Evolutionary conservation across 2,329 filamentous ascomycete species (phyloP), one percentile per base, ranked within the genome.

Genomic region (Phialocephala sp.): DNA sequence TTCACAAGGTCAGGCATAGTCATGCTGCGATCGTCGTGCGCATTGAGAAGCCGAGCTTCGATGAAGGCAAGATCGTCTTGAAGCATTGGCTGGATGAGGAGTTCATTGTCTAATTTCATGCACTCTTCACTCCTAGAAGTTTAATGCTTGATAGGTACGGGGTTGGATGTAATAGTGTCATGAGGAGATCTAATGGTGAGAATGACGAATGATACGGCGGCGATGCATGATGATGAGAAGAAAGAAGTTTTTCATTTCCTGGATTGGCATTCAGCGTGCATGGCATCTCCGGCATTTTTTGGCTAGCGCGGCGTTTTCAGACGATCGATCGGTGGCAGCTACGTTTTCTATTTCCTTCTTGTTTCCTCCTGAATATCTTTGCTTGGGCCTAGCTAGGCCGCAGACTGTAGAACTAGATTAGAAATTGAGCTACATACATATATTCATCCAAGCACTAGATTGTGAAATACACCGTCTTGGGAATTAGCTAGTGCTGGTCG

Each of bases 1-100:
- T 95, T 45, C 90, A 91, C 69, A 91, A 93, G 6, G 84, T 88
- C 62, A 80, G 83, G n/a, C 92, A 97, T 76, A 92, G 87, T 66
- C 94, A 98, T 77, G 94, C 94, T 0, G 94, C 94, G 2, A 97
- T 98, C 57, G 92, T 98, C 69, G 89, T 96, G 41, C 86, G 94
- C 43, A 86, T 83, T 65, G 86, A 90, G 45, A 89, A 87, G 75
- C 80, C 84, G 60, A 80, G 78, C 0, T 96, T 93, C 72, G 82
- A 85, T 1, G 94, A 98, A 78, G 94, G 94, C 0, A 87, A 85
- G 74, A 76, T 91, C 14, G 92, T 97, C 39, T 81, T 95, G 63
- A 85, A 83, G 73, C 94, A 98, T 79, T 98, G 92, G 91, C 80
- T 93, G 2, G 84, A 89, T 60, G 84, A 89, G 56, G 89, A 90